Evolutionary conservation across 1,139 yeast species (phyloP).

Genomic region (Geotrichum carabidarum): DNA sequence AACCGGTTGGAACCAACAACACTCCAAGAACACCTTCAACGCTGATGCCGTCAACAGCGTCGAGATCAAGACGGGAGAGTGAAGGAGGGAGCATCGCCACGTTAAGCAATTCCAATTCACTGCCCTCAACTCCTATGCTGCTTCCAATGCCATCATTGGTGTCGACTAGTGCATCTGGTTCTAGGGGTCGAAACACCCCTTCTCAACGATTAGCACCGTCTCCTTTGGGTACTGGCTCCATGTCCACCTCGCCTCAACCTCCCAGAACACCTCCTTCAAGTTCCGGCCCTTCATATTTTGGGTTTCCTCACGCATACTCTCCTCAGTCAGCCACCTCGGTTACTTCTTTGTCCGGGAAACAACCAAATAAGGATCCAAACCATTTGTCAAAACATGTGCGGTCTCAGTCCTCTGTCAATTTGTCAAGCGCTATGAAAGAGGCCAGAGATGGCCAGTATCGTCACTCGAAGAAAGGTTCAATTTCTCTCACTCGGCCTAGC

Average conservation of each 20-base stretch:
- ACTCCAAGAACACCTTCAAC: too few relatives aligned
- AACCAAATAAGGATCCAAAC: neutral
- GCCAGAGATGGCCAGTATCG: constrained; percentile 16
- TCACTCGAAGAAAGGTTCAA: constrained; percentile 6
- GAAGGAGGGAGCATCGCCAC: too few relatives aligned
- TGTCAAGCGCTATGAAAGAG: constrained; percentile 16
- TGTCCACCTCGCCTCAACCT: neutral
- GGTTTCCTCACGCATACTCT: neutral
- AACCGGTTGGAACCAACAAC: too few relatives aligned
- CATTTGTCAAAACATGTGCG: constrained; percentile 1
- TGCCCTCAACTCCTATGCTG: neutral
- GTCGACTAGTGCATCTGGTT: neutral
- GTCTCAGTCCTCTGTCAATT: constrained; percentile 13
- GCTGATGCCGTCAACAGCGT: too few relatives aligned
- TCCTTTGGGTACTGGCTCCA: neutral
- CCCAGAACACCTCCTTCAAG: too few relatives aligned
- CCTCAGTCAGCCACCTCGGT: neutral
- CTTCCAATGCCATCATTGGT: constrained; percentile 5
- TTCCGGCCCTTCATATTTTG: neutral
- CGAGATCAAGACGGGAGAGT: too few relatives aligned
- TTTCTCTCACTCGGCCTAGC: constrained; percentile 1
- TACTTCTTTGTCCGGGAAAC: neutral
- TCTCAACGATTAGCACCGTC: neutral
- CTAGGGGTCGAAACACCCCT: neutral
- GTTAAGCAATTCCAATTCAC: too few relatives aligned